Percentiles rank a stretch among this genome's conserved stretches.
Evolutionary conservation across 805 yeast species (phyloP).

Genomic region (Saccharomycopsis guyanensis): DNA sequence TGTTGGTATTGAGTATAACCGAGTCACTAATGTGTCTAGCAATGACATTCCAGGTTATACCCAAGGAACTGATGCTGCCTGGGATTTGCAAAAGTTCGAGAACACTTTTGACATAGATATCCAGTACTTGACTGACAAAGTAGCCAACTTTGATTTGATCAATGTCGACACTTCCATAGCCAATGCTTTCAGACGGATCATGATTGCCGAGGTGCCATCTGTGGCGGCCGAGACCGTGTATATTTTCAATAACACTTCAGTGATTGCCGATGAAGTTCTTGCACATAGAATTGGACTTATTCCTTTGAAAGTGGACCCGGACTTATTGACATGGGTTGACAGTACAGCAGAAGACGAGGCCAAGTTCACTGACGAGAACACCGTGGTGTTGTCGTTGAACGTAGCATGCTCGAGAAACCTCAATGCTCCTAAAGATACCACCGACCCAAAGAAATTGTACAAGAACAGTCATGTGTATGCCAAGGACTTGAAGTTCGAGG

Average conservation of each 20-base stretch:
- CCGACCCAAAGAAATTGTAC: slow-evolving; percentile 78
- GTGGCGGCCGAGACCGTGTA: slow-evolving; percentile 92
- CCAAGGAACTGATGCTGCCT: slow-evolving; percentile 55
- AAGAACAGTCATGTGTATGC: slow-evolving; percentile 86
- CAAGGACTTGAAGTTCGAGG: slow-evolving; percentile 78
- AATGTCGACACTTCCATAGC: slow-evolving; percentile 89
- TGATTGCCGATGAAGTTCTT: slow-evolving; percentile 93
- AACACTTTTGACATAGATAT: slow-evolving; percentile 59
- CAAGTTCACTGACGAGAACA: slow-evolving; percentile 78
- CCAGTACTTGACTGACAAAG: slow-evolving; percentile 55
- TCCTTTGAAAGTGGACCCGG: slow-evolving; percentile 90
- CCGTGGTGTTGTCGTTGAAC: slow-evolving; percentile 74
- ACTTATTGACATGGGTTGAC: slow-evolving; percentile 78
- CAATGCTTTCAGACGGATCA: slow-evolving; percentile 93
- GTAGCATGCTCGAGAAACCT: slow-evolving; percentile 82
- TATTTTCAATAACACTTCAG: slow-evolving; percentile 90
- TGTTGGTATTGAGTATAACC: slow-evolving; percentile 81
- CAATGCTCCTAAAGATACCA: slow-evolving; percentile 67
- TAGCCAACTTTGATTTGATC: slow-evolving; percentile 78
- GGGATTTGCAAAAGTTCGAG: slow-evolving; percentile 81
- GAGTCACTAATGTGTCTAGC: slow-evolving; percentile 82
- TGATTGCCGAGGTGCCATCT: slow-evolving; percentile 94
- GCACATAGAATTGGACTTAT: slow-evolving; percentile 92
- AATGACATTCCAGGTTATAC: slow-evolving; percentile 90
- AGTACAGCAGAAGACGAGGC: slow-evolving; percentile 46